A percentile compares a stretch with the other conserved stretches of the same genome.
These are phyloP conservation scores for Leucosporidium yakuticum DNA, from an alignment of 768 basidiomycete genomes.

Conservation along the genomic window DNA sequence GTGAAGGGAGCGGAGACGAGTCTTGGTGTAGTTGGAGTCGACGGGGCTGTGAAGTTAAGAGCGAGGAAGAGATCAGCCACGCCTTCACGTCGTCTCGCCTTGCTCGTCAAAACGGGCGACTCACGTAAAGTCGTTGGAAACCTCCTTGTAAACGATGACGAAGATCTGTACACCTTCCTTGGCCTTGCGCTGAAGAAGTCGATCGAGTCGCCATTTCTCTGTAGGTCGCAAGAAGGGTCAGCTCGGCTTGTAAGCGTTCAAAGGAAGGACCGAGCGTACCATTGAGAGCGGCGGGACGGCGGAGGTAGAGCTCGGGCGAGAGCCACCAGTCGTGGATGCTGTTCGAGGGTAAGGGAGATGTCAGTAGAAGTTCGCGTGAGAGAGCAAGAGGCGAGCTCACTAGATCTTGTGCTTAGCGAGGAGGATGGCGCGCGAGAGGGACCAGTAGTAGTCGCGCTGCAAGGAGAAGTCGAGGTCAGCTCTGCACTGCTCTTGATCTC, in stretches of 20 bases:
- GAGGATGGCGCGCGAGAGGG: conserved; percentile 80
- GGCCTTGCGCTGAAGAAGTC: conserved; percentile 78
- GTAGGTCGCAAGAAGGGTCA: not conserved
- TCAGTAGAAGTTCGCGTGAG: not conserved
- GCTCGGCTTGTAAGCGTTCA: not conserved
- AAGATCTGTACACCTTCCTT: conserved; percentile 93
- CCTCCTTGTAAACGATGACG: conserved; percentile 82
- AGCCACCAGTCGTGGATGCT: conserved; percentile 99
- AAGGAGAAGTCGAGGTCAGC: conserved; percentile 4
- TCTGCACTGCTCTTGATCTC: fast-evolving
- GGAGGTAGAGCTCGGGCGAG: conserved; percentile 67
- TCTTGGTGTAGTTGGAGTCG: conserved; percentile 70
- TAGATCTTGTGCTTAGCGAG: conserved; percentile 57
- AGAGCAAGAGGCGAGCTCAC: conserved; percentile 3
- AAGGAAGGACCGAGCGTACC: conserved; percentile 46
- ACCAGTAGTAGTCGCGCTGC: conserved; percentile 97
- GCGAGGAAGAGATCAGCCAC: not conserved
- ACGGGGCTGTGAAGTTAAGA: conserved; percentile 26
- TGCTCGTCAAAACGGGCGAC: no score
- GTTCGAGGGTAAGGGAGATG: conserved; percentile 43
- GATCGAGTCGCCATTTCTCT: conserved; percentile 59
- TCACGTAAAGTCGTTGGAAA: conserved; percentile 88
- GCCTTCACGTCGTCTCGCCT: no score
- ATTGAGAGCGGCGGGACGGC: conserved; percentile 73
- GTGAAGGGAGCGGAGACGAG: conserved; percentile 68